Evolutionary conservation across 805 yeast genomes (phyloP).

Genomic region (Pichia occidentalis): DNA sequence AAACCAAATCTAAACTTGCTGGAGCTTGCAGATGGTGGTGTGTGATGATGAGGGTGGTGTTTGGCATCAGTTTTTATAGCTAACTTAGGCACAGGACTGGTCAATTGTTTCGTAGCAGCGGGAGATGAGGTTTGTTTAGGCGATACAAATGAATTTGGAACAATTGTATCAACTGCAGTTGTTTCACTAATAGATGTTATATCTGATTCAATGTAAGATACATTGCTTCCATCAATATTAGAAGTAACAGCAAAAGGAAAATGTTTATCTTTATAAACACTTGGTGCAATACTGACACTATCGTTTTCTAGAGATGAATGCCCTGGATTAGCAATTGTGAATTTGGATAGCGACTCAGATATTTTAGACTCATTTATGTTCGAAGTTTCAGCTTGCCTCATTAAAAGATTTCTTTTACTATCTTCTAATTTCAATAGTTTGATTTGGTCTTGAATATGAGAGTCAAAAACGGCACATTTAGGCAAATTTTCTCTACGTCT

Average conservation of each 20-base stretch:
- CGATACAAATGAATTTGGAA: too few relatives aligned
- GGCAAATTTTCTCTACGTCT: constrained; percentile 31
- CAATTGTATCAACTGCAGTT: constrained; percentile 1
- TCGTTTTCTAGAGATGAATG: too few relatives aligned
- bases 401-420: constrained; percentile 21
- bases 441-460: constrained; percentile 41
- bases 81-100: constrained; percentile 5
- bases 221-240: too few relatives aligned
- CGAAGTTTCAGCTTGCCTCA: constrained; percentile 24
- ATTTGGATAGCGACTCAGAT: too few relatives aligned
- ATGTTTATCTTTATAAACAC: too few relatives aligned
- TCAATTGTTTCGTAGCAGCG: constrained; percentile 4
- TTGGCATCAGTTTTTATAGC: too few relatives aligned
- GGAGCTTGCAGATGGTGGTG: constrained; percentile 3
- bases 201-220: too few relatives aligned
- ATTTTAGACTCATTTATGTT: neutral
- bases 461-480: constrained; percentile 34
- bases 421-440: constrained; percentile 48
- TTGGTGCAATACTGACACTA: too few relatives aligned
- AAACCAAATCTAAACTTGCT: constrained; percentile 27
- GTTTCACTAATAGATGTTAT: too few relatives aligned
- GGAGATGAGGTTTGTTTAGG: constrained; percentile 4
- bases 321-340: constrained; percentile 1
- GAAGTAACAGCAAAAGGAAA: too few relatives aligned
- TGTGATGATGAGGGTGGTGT: constrained; percentile 4